Conservation (phyloP, 352 stramenopile species). For the Globisporangium spinosum region DNA sequence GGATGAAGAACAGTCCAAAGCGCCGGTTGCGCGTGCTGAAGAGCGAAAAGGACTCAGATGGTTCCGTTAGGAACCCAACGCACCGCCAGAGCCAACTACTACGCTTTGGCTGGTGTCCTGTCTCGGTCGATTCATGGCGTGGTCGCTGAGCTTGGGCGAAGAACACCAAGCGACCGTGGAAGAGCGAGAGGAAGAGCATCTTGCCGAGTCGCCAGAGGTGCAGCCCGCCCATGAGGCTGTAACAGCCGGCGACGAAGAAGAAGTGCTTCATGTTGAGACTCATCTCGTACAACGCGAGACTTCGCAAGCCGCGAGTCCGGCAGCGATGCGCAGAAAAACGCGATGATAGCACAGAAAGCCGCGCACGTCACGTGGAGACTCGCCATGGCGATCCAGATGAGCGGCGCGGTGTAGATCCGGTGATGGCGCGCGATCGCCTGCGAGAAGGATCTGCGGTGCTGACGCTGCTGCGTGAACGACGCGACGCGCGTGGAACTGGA, state of each 20-base stretch:
- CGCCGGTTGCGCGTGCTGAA: background rate
- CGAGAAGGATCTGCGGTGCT: background rate
- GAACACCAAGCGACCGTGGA: background rate
- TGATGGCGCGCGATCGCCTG: conserved; percentile 2
- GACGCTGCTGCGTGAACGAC: background rate
- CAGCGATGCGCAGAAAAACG: background rate
- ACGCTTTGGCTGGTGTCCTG: background rate
- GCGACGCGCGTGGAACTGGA: background rate
- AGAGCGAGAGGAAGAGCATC: background rate
- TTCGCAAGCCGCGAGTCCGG: background rate
- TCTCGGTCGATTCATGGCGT: background rate
- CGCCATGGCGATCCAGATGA: background rate
- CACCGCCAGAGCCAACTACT: background rate
- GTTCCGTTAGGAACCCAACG: background rate
- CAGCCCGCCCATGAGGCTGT: background rate
- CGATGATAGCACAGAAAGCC: background rate
- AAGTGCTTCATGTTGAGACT: conserved; percentile 3
- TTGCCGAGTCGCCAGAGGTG: background rate
- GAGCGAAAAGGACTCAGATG: background rate
- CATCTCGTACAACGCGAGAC: background rate
- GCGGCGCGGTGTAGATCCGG: background rate
- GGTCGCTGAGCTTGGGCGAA: background rate
- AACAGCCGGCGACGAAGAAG: background rate
- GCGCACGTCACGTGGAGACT: conserved; percentile 2
- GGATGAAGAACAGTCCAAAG: conserved; percentile 2